A percentile compares a stretch with the other conserved stretches of the same genome.
phyloP scores from a whole-genome alignment of 2,329 filamentous ascomycete genomes.

The Geosmithia flava region DNA sequence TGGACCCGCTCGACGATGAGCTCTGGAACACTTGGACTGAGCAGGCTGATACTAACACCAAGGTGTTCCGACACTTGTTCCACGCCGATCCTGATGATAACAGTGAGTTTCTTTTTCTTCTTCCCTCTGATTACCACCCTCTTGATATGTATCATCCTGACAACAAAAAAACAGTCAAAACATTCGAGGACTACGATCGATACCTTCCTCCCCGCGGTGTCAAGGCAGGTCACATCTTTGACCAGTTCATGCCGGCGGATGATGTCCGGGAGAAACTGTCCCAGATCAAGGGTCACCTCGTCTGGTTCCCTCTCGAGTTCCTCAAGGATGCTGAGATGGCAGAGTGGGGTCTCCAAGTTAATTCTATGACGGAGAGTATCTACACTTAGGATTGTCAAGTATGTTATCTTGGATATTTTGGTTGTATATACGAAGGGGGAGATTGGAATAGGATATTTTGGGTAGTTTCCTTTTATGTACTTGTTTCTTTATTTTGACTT shows the following conservation, averaged over 20 bases:
- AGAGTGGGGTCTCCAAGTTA: constrained; percentile 76
- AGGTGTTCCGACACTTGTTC: constrained; percentile 67
- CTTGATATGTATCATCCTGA: neutral
- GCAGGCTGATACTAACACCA: constrained; percentile 58
- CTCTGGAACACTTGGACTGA: constrained; percentile 59
- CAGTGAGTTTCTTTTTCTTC: constrained; percentile 27
- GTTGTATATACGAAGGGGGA: neutral
- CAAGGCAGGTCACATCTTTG: constrained; percentile 79
- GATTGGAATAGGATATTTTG: constrained; percentile 5
- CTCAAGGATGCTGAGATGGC: constrained; percentile 78
- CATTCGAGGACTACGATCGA: constrained; percentile 76
- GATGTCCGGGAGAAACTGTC: constrained; percentile 67
- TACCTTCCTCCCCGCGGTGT: constrained; percentile 60
- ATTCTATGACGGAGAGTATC: constrained; percentile 76
- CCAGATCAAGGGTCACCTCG: constrained; percentile 74
- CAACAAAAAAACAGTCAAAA: constrained; percentile 50
- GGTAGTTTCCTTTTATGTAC: too few relatives aligned
- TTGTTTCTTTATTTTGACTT: too few relatives aligned
- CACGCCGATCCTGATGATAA: constrained; percentile 83
- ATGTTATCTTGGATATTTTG: neutral
- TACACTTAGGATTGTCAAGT: constrained; percentile 45
- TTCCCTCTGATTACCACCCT: neutral
- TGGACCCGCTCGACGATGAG: constrained; percentile 56
- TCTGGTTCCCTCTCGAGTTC: constrained; percentile 92
- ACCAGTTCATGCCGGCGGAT: constrained; percentile 59